Conservation (phyloP, 352 stramenopile species). For the Hyaloperonospora arabidopsidis region DNA sequence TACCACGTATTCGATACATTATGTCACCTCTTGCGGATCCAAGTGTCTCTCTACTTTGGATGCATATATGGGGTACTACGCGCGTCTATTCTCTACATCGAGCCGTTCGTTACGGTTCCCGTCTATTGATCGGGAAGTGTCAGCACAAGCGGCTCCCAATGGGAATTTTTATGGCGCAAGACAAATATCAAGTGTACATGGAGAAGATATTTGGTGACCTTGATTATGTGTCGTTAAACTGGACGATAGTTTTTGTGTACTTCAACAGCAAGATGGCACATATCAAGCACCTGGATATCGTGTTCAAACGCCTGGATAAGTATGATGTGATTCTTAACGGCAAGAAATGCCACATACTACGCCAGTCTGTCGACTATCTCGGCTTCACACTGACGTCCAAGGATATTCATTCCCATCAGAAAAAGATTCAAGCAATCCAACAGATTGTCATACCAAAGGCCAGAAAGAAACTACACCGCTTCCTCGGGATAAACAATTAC, state of each 20-base stretch:
- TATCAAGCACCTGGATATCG: neutral
- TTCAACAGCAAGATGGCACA: neutral
- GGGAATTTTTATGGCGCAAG: neutral
- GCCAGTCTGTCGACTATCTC: neutral
- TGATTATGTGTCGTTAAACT: neutral
- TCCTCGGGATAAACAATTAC: neutral
- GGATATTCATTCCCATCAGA: neutral
- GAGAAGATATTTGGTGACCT: neutral
- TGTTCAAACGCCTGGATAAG: neutral
- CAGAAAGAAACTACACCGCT: neutral
- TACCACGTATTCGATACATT: constrained; percentile 1
- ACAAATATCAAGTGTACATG: neutral
- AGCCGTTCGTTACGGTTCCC: too few relatives aligned
- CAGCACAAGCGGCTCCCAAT: neutral
- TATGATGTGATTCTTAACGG: neutral
- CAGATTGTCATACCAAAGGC: neutral
- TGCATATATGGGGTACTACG: constrained; percentile 7
- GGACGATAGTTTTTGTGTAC: neutral
- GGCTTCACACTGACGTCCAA: neutral
- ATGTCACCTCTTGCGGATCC: neutral
- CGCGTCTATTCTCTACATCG: neutral
- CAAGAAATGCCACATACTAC: neutral
- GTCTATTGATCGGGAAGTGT: neutral
- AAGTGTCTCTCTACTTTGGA: constrained; percentile 9
- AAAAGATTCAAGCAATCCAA: neutral